These are phyloP conservation scores for Coemansia sp. DNA, from an alignment of 371 early-diverging fungal species.

Conservation along the genomic window DNA sequence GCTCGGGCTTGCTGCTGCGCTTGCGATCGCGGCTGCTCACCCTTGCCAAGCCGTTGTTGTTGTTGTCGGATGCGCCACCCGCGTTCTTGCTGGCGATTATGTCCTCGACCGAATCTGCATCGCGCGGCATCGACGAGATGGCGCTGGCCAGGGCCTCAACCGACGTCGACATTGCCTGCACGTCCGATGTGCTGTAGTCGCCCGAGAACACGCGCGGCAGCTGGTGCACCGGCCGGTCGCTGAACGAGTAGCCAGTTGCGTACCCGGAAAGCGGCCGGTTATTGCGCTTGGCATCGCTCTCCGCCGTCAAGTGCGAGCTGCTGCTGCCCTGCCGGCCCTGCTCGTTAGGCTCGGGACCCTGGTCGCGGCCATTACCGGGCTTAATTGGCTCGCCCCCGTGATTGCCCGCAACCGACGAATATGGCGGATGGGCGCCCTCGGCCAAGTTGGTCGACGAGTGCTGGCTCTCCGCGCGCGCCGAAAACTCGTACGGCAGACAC, in stretches of 20 bases:
- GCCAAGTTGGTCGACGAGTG: not conserved
- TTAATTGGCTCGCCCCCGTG: not conserved
- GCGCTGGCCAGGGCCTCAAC: constrained; percentile 33
- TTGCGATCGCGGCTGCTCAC: not conserved
- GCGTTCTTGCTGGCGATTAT: constrained; percentile 32
- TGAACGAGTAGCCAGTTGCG: constrained; percentile 32
- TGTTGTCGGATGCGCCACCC: not conserved
- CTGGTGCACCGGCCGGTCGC: constrained; percentile 33
- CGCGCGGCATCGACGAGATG: constrained; percentile 29
- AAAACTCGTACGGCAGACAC: constrained; percentile 15
- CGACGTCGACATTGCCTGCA: constrained; percentile 41
- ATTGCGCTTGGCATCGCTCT: constrained; percentile 3
- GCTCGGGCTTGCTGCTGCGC: not conserved
- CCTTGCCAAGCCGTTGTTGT: not conserved
- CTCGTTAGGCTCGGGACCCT: not conserved
- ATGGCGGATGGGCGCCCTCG: not conserved
- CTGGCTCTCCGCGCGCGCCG: not conserved
- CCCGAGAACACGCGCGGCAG: constrained; percentile 47
- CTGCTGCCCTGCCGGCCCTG: not conserved
- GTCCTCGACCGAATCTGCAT: constrained; percentile 36
- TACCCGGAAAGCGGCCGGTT: constrained; percentile 37
- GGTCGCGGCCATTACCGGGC: not conserved
- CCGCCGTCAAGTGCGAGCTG: not conserved
- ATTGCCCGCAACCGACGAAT: too few species aligned
- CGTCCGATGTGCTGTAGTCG: constrained; percentile 30